A percentile compares a stretch with the other conserved stretches of the same genome.
Conservation (phyloP, 192 early-diverging fungal species). For the Coemansia sp. region DNA sequence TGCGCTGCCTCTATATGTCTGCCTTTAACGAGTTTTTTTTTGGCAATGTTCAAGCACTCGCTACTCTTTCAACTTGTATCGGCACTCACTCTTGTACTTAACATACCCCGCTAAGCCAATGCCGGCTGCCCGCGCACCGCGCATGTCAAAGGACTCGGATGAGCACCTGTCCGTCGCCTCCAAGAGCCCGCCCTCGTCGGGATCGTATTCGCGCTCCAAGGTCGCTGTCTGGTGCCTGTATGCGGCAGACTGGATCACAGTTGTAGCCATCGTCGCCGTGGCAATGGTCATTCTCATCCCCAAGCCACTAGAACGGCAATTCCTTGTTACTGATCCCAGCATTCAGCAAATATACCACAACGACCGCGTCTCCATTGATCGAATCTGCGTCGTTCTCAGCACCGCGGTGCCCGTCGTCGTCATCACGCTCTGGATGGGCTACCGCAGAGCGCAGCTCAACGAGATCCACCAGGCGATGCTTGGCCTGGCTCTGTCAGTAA, state of each 20-base stretch:
- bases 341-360: conserved; percentile 36
- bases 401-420: conserved; percentile 32
- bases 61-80: not conserved
- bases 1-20: too few species aligned
- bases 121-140: not conserved
- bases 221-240: conserved; percentile 27
- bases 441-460: conserved; percentile 7
- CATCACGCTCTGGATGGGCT: conserved; percentile 43
- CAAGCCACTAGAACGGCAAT: not conserved
- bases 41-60: too few species aligned
- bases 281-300: conserved; percentile 45
- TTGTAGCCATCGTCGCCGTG: conserved; percentile 4
- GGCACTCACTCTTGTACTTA: not conserved
- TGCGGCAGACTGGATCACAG: conserved; percentile 37
- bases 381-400: conserved; percentile 30
- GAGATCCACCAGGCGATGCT: conserved; percentile 36
- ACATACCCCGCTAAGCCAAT: not conserved
- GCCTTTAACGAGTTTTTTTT: too few species aligned
- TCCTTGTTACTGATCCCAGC: conserved; percentile 27
- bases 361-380: conserved; percentile 20
- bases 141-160: not conserved
- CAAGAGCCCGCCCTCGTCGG: conserved; percentile 9
- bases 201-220: not conserved
- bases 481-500: conserved; percentile 40
- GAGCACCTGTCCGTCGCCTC: conserved; percentile 1